These are phyloP conservation scores for Xerocomus minutiporus DNA, from an alignment of 1,284 basidiomycete genomes.

Conservation along the genomic window DNA sequence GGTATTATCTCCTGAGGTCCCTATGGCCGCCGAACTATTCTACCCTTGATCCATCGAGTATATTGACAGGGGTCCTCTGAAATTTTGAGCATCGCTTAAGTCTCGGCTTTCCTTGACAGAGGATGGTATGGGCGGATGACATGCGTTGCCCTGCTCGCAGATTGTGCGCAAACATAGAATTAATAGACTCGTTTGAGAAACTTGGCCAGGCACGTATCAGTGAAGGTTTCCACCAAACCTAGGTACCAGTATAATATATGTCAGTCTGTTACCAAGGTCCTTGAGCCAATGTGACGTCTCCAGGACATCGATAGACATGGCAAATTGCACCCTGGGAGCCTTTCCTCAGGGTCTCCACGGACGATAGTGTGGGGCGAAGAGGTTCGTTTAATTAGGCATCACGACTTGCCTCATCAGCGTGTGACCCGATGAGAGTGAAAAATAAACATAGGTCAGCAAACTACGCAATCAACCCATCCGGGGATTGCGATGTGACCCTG, in stretches of 20 bases:
- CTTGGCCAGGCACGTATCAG: slow-evolving; percentile 11
- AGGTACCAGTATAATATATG: slow-evolving; percentile 14
- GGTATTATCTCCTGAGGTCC: neutral
- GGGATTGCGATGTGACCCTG: slow-evolving; percentile 8
- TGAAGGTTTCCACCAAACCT: slow-evolving; percentile 2
- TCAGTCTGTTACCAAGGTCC: slow-evolving; percentile 2
- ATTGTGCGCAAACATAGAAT: neutral
- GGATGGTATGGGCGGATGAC: neutral
- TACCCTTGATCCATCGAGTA: neutral
- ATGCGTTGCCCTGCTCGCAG: neutral
- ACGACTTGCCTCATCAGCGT: slow-evolving; percentile 4
- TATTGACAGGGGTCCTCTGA: neutral
- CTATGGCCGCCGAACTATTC: neutral
- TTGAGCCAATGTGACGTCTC: neutral
- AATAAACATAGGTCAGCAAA: slow-evolving; percentile 1
- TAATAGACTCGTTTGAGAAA: neutral
- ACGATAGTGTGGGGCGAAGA: neutral
- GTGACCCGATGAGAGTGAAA: slow-evolving; percentile 7
- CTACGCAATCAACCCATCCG: slow-evolving; percentile 13
- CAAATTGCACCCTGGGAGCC: neutral
- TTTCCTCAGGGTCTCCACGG: neutral
- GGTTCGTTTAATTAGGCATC: slow-evolving; percentile 1
- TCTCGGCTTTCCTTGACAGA: neutral
- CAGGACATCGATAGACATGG: neutral
- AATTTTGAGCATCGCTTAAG: neutral